Conservation (phyloP, 805 yeast species). For the Saccharomycopsis javanensis region DNA sequence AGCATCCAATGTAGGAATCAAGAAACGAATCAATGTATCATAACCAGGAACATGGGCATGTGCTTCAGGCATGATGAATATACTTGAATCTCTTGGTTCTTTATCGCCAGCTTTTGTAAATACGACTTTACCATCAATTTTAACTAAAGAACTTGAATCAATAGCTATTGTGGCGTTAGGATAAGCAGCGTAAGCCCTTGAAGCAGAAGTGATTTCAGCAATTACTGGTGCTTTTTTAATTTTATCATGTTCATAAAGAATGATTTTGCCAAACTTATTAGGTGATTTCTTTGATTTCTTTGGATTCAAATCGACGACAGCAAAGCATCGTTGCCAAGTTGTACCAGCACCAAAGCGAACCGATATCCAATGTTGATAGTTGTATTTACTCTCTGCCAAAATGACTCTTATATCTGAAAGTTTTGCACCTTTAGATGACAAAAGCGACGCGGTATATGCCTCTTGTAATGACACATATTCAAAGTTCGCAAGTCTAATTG, state of each 20-base stretch:
- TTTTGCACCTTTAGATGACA: slow-evolving; percentile 84
- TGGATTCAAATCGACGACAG: slow-evolving; percentile 69
- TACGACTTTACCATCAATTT: slow-evolving; percentile 72
- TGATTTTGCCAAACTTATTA: slow-evolving; percentile 48
- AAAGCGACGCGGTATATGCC: slow-evolving; percentile 91
- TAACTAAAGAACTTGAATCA: slow-evolving; percentile 80
- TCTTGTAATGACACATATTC: slow-evolving; percentile 83
- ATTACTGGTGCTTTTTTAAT: slow-evolving; percentile 58
- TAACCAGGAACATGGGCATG: slow-evolving; percentile 78
- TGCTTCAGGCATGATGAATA: slow-evolving; percentile 74
- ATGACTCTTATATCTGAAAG: slow-evolving; percentile 80
- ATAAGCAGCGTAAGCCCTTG: slow-evolving; percentile 79
- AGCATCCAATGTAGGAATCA: slow-evolving; percentile 66
- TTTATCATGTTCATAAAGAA: slow-evolving; percentile 75
- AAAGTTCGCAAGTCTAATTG: slow-evolving; percentile 68
- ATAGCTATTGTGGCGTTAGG: slow-evolving; percentile 77
- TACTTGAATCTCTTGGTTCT: slow-evolving; percentile 44
- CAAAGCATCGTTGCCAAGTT: slow-evolving; percentile 95
- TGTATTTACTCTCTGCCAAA: slow-evolving; percentile 73
- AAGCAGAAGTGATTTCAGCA: slow-evolving; percentile 67
- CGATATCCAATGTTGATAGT: slow-evolving; percentile 89
- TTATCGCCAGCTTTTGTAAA: slow-evolving; percentile 35
- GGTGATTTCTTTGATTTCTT: slow-evolving; percentile 30
- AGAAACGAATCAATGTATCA: slow-evolving; percentile 75
- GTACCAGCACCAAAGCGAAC: slow-evolving; percentile 94